Percentiles rank a stretch among this genome's conserved stretches.
phyloP scores from a whole-genome alignment of 495 filamentous ascomycete species.

The Bombardia bombarda region DNA sequence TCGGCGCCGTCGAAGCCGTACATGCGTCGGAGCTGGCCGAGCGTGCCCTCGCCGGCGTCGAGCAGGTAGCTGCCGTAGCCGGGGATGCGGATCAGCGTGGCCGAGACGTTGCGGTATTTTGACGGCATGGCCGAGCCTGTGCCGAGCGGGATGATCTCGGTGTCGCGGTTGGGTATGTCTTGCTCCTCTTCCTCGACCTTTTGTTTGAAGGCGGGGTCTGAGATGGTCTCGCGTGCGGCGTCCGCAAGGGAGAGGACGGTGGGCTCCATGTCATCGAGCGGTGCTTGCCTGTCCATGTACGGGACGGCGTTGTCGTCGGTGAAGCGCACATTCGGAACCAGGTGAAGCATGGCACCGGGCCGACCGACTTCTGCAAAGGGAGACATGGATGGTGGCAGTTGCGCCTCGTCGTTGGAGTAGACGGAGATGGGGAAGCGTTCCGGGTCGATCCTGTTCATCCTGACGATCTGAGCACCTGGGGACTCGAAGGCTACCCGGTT shows the following conservation, averaged over 20 bases:
- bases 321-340: slow-evolving; percentile 57
- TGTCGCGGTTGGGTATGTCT: slow-evolving; percentile 58
- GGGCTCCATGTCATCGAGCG: slow-evolving; percentile 25
- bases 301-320: slow-evolving; percentile 40
- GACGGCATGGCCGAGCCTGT: slow-evolving; percentile 86
- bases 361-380: slow-evolving; percentile 17
- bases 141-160: slow-evolving; percentile 78
- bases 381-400: slow-evolving; percentile 4
- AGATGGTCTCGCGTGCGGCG: slow-evolving; percentile 35
- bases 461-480: slow-evolving; percentile 51
- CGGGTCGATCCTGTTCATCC: slow-evolving; percentile 60
- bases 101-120: slow-evolving; percentile 91
- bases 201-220: slow-evolving; percentile 27
- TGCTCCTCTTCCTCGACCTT: slow-evolving; percentile 35
- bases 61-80: slow-evolving; percentile 75
- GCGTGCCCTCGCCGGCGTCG: slow-evolving; percentile 86
- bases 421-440: slow-evolving; percentile 60
- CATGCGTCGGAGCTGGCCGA: slow-evolving; percentile 79
- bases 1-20: slow-evolving; percentile 54
- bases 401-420: slow-evolving; percentile 37
- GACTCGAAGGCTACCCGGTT: slow-evolving; percentile 64
- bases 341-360: slow-evolving; percentile 41
- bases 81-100: slow-evolving; percentile 78
- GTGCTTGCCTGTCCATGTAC: slow-evolving; percentile 42
- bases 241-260: slow-evolving; percentile 46